phyloP scores from a whole-genome alignment of 768 basidiomycete species.

The Vishniacozyma victoriae region DNA sequence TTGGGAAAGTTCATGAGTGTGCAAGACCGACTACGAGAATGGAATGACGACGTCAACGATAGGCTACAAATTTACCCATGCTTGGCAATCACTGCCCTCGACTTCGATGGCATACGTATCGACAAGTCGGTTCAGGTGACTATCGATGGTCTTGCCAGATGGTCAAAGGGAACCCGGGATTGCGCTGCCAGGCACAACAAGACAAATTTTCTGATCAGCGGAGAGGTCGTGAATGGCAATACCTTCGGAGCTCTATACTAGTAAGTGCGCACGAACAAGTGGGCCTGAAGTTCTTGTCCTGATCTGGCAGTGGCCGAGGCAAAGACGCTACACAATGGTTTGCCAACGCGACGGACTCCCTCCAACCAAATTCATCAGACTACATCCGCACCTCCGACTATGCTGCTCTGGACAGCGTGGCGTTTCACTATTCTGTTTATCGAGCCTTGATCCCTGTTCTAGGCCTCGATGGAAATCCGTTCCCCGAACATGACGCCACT shows the following conservation, averaged over 20 bases:
- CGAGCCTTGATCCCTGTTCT: slow-evolving; percentile 78
- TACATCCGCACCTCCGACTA: slow-evolving; percentile 66
- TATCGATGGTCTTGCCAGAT: slow-evolving; percentile 68
- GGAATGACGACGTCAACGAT: slow-evolving; percentile 70
- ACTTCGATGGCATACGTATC: slow-evolving; percentile 89
- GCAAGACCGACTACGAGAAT: slow-evolving; percentile 90
- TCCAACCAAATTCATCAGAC: slow-evolving; percentile 59
- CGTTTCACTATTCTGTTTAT: slow-evolving; percentile 93
- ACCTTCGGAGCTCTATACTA: slow-evolving; percentile 80
- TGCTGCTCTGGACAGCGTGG: slow-evolving; percentile 67
- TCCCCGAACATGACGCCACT: slow-evolving; percentile 68
- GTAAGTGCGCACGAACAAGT: slow-evolving; percentile 80
- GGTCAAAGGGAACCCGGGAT: slow-evolving; percentile 66
- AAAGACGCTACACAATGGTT: slow-evolving; percentile 48
- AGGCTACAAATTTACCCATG: slow-evolving; percentile 75
- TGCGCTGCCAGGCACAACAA: slow-evolving; percentile 71
- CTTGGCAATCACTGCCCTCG: slow-evolving; percentile 78
- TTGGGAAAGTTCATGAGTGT: slow-evolving; percentile 91
- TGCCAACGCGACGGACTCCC: slow-evolving; percentile 62
- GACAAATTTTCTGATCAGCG: slow-evolving; percentile 81
- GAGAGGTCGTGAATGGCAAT: slow-evolving; percentile 92
- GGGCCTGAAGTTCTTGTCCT: slow-evolving; percentile 55
- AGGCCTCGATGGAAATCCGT: slow-evolving; percentile 91
- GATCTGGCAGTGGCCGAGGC: neutral
- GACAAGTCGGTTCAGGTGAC: slow-evolving; percentile 92